Base-by-base conservation (phyloP, 148 eudicot species). In the Mesembryanthemum crystallinum region DNA sequence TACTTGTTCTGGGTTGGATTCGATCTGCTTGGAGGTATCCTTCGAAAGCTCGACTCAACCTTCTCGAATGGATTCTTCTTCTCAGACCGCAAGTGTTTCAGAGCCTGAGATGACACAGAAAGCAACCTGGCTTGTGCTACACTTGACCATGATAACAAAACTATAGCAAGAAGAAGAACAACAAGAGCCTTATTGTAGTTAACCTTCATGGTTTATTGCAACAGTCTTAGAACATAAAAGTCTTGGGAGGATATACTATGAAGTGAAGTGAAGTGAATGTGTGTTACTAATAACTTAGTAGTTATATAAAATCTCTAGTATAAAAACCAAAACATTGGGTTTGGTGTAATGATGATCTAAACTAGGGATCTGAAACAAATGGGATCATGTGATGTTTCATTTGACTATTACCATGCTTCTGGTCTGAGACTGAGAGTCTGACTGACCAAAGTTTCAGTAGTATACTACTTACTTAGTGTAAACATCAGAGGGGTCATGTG, bases 1-100 rank as follows among this genome's bases (percentile, higher is more conserved):
- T 81, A 89, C 90, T 92, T 92, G 88, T 92, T 92, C 81, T 89
- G 94, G 0, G 81, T 89, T 6, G 94, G 97, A 79, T 89, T 89
- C 1, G 87, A 82, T 85, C 83, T 78, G 72, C 85, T 89, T 0
- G 86, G 89, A 70, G 94, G 94, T 76, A 83, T 75, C 69, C 29
- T 78, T 69, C 87, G 76, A 69, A 85, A 82, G 74, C 92, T 91
- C 25, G 92, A 79, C 25, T 77, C 76, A 69, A 76, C 85, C 73
- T 73, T 69, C 85, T 77, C 83, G 81, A 79, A 81, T 30, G 91
- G 91, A 55, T 83, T 67, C 74, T 82, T 80, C 83, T 77, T 63
- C 28, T 81, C 43, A 23, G 77, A 74, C 25, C 30, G 78, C 66
- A 89, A 67, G 43, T 83, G 83, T 30, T 81, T 79, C 71, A 84